phyloP scores from a whole-genome alignment of 2,329 filamentous ascomycete genomes.

The Exophiala mesophila region DNA sequence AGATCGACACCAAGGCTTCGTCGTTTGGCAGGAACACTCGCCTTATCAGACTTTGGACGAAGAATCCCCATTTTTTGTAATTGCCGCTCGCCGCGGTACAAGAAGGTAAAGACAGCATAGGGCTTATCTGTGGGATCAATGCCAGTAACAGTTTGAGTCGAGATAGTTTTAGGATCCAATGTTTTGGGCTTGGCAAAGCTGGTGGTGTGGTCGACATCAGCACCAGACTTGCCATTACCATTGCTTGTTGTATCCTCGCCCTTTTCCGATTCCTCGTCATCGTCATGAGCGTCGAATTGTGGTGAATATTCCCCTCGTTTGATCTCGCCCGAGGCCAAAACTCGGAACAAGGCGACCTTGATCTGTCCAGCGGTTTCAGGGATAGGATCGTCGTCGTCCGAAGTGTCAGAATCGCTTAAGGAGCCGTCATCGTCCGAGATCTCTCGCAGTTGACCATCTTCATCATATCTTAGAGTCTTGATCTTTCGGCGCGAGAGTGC shows the following conservation, averaged over 20 bases:
- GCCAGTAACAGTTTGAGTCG: conserved; percentile 97
- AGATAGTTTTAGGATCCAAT: conserved; percentile 93
- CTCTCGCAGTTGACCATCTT: conserved; percentile 68
- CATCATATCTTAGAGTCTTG: conserved; percentile 70
- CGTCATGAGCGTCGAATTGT: conserved; percentile 94
- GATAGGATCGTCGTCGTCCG: conserved; percentile 70
- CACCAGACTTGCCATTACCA: conserved; percentile 61
- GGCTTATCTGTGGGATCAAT: conserved; percentile 90
- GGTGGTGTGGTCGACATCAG: conserved; percentile 91
- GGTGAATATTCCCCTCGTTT: conserved; percentile 97
- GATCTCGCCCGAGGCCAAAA: conserved; percentile 91
- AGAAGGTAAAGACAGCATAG: conserved; percentile 95
- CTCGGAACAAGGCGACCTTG: conserved; percentile 93
- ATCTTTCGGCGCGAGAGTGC: conserved; percentile 38
- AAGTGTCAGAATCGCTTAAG: conserved; percentile 58
- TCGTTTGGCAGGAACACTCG: conserved; percentile 63
- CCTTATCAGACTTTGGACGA: conserved; percentile 59
- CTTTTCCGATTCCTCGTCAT: conserved; percentile 61
- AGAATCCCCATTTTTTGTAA: conserved; percentile 94
- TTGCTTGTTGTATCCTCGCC: conserved; percentile 43
- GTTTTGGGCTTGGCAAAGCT: conserved; percentile 97
- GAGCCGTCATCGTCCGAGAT: conserved; percentile 65
- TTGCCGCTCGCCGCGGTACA: conserved; percentile 94
- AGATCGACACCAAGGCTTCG: conserved; percentile 82
- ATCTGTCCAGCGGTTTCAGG: conserved; percentile 96